These are phyloP conservation scores for Diaporthe aspalathi DNA, from an alignment of 2,329 filamentous ascomycete genomes.

Conservation along the genomic window DNA sequence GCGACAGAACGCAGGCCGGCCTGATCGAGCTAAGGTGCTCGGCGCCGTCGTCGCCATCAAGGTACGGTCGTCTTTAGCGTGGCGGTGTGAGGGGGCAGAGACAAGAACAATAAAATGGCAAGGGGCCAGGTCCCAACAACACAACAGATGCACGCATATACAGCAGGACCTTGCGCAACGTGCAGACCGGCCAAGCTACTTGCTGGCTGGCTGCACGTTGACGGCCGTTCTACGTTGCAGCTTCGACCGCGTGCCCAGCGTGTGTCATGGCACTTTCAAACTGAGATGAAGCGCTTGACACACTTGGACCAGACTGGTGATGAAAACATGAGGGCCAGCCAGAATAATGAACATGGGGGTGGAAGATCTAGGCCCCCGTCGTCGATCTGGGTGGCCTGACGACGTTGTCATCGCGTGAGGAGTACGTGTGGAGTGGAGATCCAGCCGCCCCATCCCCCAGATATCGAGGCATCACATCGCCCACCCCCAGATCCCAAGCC, in stretches of 20 bases:
- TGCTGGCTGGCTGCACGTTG: not conserved
- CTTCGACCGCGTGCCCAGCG: not conserved
- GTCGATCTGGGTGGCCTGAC: constrained; percentile 24
- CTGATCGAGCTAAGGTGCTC: not conserved
- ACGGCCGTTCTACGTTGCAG: not conserved
- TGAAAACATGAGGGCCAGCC: not conserved
- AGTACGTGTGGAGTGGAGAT: not conserved
- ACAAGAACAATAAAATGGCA: not conserved
- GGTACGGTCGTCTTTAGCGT: not conserved
- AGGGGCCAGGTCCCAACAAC: not conserved
- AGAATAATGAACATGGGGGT: not conserved
- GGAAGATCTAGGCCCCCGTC: constrained; percentile 15
- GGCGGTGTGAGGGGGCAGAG: not conserved
- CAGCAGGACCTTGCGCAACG: not conserved
- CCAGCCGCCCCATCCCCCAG: not conserved
- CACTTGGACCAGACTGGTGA: not conserved
- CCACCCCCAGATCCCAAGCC: constrained; percentile 4
- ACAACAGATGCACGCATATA: no score
- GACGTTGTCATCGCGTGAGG: constrained; percentile 28
- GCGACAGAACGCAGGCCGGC: not conserved
- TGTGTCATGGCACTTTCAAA: not conserved
- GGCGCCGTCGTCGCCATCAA: constrained; percentile 4
- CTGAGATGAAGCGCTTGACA: not conserved
- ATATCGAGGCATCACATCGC: no score
- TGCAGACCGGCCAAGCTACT: not conserved